These are phyloP conservation scores for Fraxinus latifolia DNA, from an alignment of 305 asterid genomes.

Conservation along the genomic window DNA sequence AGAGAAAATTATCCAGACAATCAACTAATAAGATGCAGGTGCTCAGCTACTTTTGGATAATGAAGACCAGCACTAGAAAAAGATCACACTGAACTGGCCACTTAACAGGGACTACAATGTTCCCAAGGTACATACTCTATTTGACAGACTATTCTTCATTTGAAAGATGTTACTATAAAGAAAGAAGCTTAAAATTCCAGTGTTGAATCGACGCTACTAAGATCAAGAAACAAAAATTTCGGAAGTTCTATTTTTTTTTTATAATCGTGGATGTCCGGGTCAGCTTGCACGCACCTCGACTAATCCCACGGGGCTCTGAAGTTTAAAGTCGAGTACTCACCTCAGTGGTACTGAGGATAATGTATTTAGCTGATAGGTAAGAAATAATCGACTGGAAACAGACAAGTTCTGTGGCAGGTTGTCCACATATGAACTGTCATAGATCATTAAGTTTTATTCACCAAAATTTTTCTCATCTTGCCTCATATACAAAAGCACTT, in stretches of 20 bases:
- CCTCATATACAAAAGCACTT: background rate
- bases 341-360: constrained; percentile 7
- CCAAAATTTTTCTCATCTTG: background rate
- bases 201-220: background rate
- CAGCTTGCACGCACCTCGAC: no score
- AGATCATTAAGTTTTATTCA: background rate
- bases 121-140: constrained; percentile 7
- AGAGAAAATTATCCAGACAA: constrained; percentile 13
- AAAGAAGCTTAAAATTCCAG: background rate
- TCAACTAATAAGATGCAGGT: constrained; percentile 13
- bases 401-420: background rate
- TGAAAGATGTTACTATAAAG: background rate
- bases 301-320: no score
- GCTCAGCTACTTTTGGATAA: constrained; percentile 14
- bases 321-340: no score
- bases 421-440: background rate
- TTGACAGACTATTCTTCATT: background rate
- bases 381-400: constrained; percentile 9
- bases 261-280: no score
- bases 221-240: background rate
- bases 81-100: constrained; percentile 6
- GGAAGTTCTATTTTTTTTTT: background rate
- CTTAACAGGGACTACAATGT: background rate
- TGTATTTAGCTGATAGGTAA: constrained; percentile 1
- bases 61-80: background rate